These are phyloP conservation scores for Heterococcus sp. DNA, from an alignment of 108 stramenopile genomes.

Conservation along the genomic window DNA sequence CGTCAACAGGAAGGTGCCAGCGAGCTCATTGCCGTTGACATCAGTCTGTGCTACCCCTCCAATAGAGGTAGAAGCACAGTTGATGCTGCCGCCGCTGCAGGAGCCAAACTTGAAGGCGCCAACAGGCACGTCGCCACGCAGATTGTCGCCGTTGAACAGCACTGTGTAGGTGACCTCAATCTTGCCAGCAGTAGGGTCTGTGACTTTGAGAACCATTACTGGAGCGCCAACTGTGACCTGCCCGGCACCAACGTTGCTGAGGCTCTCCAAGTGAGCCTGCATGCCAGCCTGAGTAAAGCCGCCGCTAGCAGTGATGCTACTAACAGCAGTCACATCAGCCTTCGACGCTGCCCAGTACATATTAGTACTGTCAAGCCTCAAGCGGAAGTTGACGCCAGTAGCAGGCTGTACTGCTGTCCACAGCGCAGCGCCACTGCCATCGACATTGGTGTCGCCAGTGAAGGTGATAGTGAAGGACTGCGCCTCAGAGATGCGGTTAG, in stretches of 20 bases:
- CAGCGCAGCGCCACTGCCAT: slow-evolving; percentile 46
- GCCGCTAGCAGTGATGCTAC: too few species aligned
- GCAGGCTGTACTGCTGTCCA: slow-evolving; percentile 57
- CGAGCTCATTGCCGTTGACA: slow-evolving; percentile 67
- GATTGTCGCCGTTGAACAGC: slow-evolving; percentile 62
- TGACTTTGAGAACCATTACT: slow-evolving; percentile 14
- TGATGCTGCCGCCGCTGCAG: slow-evolving; percentile 2
- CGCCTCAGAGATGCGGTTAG: slow-evolving; percentile 64
- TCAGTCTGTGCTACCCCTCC: too few species aligned
- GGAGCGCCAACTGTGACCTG: too few species aligned
- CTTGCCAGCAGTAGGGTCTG: slow-evolving; percentile 52
- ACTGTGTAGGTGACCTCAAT: slow-evolving; percentile 65
- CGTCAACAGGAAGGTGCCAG: slow-evolving; percentile 62
- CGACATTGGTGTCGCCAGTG: slow-evolving; percentile 48
- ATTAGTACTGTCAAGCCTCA: slow-evolving; percentile 61
- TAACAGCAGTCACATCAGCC: too few species aligned
- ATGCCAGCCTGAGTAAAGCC: too few species aligned
- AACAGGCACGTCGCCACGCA: slow-evolving; percentile 70
- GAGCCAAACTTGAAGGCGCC: slow-evolving; percentile 17
- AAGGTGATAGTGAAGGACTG: slow-evolving; percentile 51
- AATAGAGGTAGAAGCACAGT: too few species aligned
- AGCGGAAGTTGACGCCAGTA: slow-evolving; percentile 58
- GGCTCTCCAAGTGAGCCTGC: too few species aligned
- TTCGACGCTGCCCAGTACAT: slow-evolving; percentile 48
- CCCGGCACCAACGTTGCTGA: too few species aligned